Conservation (phyloP, 148 eudicot genomes). For the Chenopodium berlandieri region DNA sequence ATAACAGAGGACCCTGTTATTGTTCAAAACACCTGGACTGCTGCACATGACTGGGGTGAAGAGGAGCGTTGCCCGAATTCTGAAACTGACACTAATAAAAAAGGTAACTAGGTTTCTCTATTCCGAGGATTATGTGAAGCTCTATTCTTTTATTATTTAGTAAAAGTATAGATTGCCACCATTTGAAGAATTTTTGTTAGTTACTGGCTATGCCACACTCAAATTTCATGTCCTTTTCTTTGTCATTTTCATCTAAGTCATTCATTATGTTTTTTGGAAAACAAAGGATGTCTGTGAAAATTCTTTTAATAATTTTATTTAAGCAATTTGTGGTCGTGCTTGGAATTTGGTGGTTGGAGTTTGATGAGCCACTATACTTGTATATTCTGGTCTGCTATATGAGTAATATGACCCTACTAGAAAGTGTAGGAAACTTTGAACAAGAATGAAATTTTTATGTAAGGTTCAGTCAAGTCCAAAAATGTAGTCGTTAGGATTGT, state of each 20-base stretch:
- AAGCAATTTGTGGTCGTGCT: neutral
- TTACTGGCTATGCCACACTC: neutral
- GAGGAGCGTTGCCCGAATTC: slow-evolving; percentile 92
- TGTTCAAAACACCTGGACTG: slow-evolving; percentile 98
- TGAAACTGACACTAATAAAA: slow-evolving; percentile 50
- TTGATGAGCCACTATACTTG: neutral
- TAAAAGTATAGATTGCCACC: neutral
- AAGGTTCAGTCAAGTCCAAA: neutral
- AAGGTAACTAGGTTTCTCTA: slow-evolving; percentile 47
- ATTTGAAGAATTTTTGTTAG: neutral
- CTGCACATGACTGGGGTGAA: slow-evolving; percentile 92
- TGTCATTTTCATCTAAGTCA: neutral
- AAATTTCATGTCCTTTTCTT: neutral
- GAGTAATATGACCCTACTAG: neutral
- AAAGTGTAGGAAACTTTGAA: neutral
- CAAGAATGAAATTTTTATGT: neutral
- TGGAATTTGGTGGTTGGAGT: neutral
- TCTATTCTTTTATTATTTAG: neutral
- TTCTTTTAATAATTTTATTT: neutral
- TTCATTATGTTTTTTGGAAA: too few relatives aligned
- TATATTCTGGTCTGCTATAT: neutral
- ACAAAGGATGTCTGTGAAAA: neutral
- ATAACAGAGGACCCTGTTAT: slow-evolving; percentile 89
- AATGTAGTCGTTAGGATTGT: neutral
- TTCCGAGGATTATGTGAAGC: neutral